phyloP scores from a whole-genome alignment of 202 grass and related monocot species.

The Zizania palustris region DNA sequence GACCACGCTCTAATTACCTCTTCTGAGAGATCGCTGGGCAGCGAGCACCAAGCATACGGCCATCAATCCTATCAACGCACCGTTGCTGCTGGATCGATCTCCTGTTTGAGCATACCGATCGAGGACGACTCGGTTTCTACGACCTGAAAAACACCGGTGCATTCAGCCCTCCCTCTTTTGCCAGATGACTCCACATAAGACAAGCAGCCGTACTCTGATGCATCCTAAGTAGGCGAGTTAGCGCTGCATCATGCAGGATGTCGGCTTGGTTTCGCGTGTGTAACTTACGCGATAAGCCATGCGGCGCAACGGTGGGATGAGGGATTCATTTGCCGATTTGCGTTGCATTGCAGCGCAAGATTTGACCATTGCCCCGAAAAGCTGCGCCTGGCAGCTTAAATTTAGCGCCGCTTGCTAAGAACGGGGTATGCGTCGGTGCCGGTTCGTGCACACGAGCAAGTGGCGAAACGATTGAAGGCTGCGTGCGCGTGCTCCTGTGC shows the following conservation, averaged over 20 bases:
- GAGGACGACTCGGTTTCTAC: neutral
- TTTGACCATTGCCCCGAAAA: conserved; percentile 39
- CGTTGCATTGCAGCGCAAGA: conserved; percentile 42
- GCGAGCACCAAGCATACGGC: conserved; percentile 14
- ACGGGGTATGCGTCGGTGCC: no score
- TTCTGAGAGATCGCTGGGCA: neutral
- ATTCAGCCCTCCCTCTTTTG: neutral
- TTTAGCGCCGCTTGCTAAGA: neutral
- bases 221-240: neutral
- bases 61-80: neutral
- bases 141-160: neutral
- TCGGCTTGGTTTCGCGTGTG: neutral
- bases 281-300: conserved; percentile 28
- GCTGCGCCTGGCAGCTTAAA: neutral
- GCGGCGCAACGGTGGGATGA: neutral
- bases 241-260: neutral
- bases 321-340: no score
- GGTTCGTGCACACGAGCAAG: no score
- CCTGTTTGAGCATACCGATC: neutral
- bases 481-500: no score
- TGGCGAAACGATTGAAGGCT: no score
- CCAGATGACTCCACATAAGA: neutral
- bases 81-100: conserved; percentile 16
- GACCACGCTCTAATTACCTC: neutral
- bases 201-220: neutral